Base-by-base conservation (phyloP, 371 early-diverging fungal genomes). In the Rhizopus stolonifer region DNA sequence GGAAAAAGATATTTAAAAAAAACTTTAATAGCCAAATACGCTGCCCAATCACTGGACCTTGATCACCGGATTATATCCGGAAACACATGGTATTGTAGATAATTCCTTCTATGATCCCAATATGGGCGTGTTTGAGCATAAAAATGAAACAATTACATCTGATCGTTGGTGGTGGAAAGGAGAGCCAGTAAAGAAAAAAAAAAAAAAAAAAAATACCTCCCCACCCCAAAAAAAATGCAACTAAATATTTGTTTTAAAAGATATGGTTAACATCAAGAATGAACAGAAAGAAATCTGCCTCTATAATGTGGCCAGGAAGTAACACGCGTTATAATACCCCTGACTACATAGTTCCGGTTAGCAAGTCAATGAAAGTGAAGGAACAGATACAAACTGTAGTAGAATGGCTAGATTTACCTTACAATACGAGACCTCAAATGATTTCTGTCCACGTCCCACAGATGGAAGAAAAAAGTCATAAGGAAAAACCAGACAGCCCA, bases 11-110 rank as follows among this genome's bases (percentile, higher is more conserved):
- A 36, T 15, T 36, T 5, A 4, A 25, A 11, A 17, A 9, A 18
- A 25, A 17, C 33, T 43, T 38, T 10, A 18, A 29, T 50, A 82
- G 82, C 71, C 79, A 21, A 76, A 89, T 50, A 96, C 96, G 1
- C 96, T 96, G 60, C 92, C 98, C 5, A 97, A 97, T 70, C 97
- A 97, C 65, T 96, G 91, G 70, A 82, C 95, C 1, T 67, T 97
- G 22, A 90, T 81, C 2, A 96, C 98, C 4, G 98, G 98, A 9
- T 66, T 96, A 31, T 92, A 88, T 63, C 96, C 98, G 0, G 89
- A 91, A 42, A 71, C 82, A 4, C 97, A 97, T 61, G 98, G 97
- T 7, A 96, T 98, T 49, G 90, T 98, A 0, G 87, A 82, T 43
- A 96, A 98, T 65, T 76, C 72, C 22, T 97, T 96, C 61, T 91